phyloP scores from a whole-genome alignment of 1,284 basidiomycete genomes.

The Rhodotorula sp. region DNA sequence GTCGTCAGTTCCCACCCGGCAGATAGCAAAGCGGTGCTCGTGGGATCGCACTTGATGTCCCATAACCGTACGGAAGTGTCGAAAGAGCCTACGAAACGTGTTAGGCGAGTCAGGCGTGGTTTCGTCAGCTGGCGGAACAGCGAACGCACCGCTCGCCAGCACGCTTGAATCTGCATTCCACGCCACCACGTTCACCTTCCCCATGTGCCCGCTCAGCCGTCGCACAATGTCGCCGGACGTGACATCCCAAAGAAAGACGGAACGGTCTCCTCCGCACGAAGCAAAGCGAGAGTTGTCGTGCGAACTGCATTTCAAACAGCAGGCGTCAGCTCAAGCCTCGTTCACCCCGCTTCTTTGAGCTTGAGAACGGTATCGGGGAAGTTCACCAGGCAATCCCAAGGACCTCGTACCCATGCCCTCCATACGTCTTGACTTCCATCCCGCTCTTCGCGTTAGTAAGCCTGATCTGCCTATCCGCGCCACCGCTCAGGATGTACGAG shows the following conservation, averaged over 20 bases:
- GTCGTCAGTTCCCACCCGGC: neutral
- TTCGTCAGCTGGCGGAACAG: neutral
- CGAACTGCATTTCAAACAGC: constrained; percentile 57
- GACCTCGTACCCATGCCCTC: constrained; percentile 90
- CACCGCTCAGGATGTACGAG: constrained; percentile 86
- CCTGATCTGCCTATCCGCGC: constrained; percentile 81
- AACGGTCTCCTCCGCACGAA: constrained; percentile 87
- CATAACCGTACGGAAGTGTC: constrained; percentile 84
- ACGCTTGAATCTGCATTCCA: constrained; percentile 84
- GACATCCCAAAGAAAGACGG: constrained; percentile 94
- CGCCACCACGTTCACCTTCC: constrained; percentile 84
- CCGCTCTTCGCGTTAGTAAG: constrained; percentile 86
- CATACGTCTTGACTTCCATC: constrained; percentile 83
- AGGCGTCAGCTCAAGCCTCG: neutral
- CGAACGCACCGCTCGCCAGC: constrained; percentile 74
- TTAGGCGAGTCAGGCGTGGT: neutral
- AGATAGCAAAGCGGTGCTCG: neutral
- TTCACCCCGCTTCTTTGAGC: neutral
- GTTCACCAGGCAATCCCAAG: constrained; percentile 80
- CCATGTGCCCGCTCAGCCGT: constrained; percentile 79
- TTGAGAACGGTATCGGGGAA: neutral
- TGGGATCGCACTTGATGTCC: constrained; percentile 63
- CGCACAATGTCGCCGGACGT: constrained; percentile 75
- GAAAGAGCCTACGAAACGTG: constrained; percentile 62
- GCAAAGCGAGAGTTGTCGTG: constrained; percentile 92